A percentile compares a stretch with the other conserved stretches of the same genome.
These are phyloP conservation scores for Sicyos baderoa DNA, from an alignment of 306 rosid genomes.

Conservation along the genomic window DNA sequence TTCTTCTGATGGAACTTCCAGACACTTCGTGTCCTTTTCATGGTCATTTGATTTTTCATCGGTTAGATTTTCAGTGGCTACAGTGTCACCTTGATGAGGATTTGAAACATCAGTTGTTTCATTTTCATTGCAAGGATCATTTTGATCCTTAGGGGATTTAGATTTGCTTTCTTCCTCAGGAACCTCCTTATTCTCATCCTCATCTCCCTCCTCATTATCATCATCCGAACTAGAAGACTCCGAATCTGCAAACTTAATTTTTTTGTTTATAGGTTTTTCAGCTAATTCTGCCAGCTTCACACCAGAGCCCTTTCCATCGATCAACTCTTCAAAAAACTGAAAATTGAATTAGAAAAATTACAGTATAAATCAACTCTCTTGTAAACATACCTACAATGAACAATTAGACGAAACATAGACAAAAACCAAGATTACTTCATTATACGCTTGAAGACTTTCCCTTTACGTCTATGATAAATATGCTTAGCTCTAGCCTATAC, in stretches of 20 bases:
- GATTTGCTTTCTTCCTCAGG: slow-evolving; percentile 34
- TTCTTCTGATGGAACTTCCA: slow-evolving; percentile 22
- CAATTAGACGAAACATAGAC: not conserved
- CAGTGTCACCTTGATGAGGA: slow-evolving; percentile 32
- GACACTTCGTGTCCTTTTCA: slow-evolving; percentile 23
- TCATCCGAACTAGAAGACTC: slow-evolving; percentile 47
- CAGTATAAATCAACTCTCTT: not conserved
- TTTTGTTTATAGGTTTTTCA: slow-evolving; percentile 51
- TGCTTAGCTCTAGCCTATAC: not conserved
- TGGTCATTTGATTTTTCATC: slow-evolving; percentile 33
- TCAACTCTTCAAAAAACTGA: slow-evolving; percentile 77
- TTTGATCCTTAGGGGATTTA: slow-evolving; percentile 24
- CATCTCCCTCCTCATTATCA: slow-evolving; percentile 19
- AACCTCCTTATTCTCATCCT: slow-evolving; percentile 8
- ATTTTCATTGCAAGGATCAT: slow-evolving; percentile 21
- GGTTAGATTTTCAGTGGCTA: slow-evolving; percentile 15
- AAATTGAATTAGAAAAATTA: slow-evolving; percentile 10
- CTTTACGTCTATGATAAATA: not conserved
- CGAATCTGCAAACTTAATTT: slow-evolving; percentile 64
- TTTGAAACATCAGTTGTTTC: slow-evolving; percentile 30
- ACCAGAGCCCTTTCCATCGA: slow-evolving; percentile 41
- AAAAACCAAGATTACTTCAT: not conserved
- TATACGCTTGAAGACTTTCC: slow-evolving; percentile 1
- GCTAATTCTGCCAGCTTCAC: slow-evolving; percentile 29
- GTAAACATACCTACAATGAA: not conserved